Evolutionary conservation across 306 rosid species (phyloP).

Genomic region (Begonia peltatifolia): DNA sequence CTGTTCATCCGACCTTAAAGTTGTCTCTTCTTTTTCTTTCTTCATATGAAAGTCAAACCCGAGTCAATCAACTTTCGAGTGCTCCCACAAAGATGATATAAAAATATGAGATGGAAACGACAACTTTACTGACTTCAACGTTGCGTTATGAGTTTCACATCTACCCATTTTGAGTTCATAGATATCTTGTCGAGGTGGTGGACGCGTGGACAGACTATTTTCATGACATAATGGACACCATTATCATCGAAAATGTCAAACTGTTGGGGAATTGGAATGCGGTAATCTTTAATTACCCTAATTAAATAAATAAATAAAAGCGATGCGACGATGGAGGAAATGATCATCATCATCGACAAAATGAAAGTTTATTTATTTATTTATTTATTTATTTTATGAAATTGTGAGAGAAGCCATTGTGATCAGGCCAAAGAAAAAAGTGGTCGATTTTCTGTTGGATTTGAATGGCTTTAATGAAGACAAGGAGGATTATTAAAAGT

Average conservation of each 20-base stretch:
- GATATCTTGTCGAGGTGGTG: background rate
- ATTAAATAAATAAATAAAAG: background rate
- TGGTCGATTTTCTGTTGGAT: background rate
- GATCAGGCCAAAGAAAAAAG: background rate
- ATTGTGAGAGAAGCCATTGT: background rate
- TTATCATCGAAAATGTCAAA: background rate
- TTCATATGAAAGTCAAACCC: background rate
- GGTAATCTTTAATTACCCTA: background rate
- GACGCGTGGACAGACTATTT: background rate
- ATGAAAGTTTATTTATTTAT: background rate
- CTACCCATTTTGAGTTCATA: background rate
- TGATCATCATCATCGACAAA: background rate
- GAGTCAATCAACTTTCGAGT: background rate
- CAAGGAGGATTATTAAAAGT: background rate
- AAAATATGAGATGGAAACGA: background rate
- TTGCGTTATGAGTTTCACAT: background rate
- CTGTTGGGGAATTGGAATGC: background rate
- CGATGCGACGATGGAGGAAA: background rate
- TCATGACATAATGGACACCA: background rate
- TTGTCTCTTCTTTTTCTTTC: background rate
- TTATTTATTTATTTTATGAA: background rate
- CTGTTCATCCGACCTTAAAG: too few species aligned
- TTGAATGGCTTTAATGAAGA: background rate
- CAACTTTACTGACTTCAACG: background rate
- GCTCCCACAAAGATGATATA: background rate